Evolutionary conservation across 2,329 filamentous ascomycete species (phyloP).

Genomic region (Blastomyces gilchristii): DNA sequence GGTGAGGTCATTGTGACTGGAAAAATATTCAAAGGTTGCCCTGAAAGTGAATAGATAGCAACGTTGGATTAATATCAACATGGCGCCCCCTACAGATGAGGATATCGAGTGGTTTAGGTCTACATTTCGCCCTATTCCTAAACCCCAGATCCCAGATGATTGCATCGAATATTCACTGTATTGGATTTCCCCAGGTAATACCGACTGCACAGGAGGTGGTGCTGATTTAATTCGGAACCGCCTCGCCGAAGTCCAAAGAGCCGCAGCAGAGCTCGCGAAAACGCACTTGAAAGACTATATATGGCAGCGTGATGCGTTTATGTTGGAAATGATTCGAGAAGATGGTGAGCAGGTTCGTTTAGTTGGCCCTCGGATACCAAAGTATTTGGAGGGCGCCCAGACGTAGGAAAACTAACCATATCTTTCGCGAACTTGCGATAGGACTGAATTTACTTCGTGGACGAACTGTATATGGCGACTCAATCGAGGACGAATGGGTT

Average conservation of each 20-base stretch:
- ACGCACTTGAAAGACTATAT: slow-evolving; percentile 73
- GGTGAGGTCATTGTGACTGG: slow-evolving; percentile 26
- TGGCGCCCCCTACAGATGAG: slow-evolving; percentile 41
- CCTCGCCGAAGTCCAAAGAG: slow-evolving; percentile 63
- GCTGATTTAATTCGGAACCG: slow-evolving; percentile 44
- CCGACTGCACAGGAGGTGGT: slow-evolving; percentile 46
- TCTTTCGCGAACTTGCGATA: slow-evolving; percentile 16
- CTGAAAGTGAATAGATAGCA: neutral
- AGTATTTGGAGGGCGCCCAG: neutral
- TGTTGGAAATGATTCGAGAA: slow-evolving; percentile 52
- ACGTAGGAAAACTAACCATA: slow-evolving; percentile 14
- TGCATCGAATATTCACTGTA: slow-evolving; percentile 78
- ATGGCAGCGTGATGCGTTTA: slow-evolving; percentile 82
- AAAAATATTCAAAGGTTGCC: slow-evolving; percentile 2
- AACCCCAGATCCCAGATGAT: slow-evolving; percentile 62
- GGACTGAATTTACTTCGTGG: slow-evolving; percentile 57
- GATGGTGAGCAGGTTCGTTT: slow-evolving; percentile 41
- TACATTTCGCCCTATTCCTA: slow-evolving; percentile 55
- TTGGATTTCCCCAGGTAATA: slow-evolving; percentile 49
- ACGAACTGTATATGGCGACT: slow-evolving; percentile 79
- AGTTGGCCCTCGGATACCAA: slow-evolving; percentile 9
- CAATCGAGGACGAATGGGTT: slow-evolving; percentile 94
- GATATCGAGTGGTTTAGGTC: slow-evolving; percentile 57
- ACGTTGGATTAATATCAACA: slow-evolving; percentile 14
- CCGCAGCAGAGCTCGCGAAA: slow-evolving; percentile 53